Conservation (phyloP, 177 flowering plant genomes). For the Vitis hybrid region DNA sequence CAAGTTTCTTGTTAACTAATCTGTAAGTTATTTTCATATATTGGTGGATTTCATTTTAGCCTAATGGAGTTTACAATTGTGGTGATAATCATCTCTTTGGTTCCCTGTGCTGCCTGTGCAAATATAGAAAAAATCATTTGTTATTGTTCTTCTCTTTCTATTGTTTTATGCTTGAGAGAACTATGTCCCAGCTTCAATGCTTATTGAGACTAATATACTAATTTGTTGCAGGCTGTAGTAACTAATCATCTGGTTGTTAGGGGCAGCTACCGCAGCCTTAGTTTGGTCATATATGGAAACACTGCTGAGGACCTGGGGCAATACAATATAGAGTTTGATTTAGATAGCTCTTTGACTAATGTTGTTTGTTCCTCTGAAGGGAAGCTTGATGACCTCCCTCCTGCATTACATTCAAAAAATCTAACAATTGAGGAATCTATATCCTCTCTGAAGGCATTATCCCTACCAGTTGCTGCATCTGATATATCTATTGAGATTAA, state of each 20-base stretch:
- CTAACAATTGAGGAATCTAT: slow-evolving; percentile 54
- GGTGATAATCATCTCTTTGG: no score
- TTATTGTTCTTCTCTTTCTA: neutral
- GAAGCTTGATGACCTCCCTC: slow-evolving; percentile 90
- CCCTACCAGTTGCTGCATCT: slow-evolving; percentile 34
- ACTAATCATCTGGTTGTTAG: slow-evolving; percentile 93
- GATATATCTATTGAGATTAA: slow-evolving; percentile 58
- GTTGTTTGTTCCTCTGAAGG: slow-evolving; percentile 72
- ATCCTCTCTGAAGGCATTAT: slow-evolving; percentile 46
- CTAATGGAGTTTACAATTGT: neutral
- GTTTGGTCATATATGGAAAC: slow-evolving; percentile 91
- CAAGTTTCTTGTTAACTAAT: no score
- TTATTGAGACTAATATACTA: neutral
- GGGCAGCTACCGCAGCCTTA: slow-evolving; percentile 96
- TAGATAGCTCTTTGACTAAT: slow-evolving; percentile 77
- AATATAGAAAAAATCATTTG: neutral
- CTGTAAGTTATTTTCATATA: neutral
- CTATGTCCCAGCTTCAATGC: neutral
- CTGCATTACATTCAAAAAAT: slow-evolving; percentile 56
- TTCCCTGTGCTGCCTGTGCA: no score
- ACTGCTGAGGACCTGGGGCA: slow-evolving; percentile 97
- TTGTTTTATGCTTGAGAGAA: neutral
- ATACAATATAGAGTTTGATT: slow-evolving; percentile 84
- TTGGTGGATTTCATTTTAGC: neutral
- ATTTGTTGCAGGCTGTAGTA: slow-evolving; percentile 76